Percentiles rank a stretch among this genome's conserved stretches.
phyloP scores from a whole-genome alignment of 768 basidiomycete genomes.

The Paxillus rubicundulus region DNA sequence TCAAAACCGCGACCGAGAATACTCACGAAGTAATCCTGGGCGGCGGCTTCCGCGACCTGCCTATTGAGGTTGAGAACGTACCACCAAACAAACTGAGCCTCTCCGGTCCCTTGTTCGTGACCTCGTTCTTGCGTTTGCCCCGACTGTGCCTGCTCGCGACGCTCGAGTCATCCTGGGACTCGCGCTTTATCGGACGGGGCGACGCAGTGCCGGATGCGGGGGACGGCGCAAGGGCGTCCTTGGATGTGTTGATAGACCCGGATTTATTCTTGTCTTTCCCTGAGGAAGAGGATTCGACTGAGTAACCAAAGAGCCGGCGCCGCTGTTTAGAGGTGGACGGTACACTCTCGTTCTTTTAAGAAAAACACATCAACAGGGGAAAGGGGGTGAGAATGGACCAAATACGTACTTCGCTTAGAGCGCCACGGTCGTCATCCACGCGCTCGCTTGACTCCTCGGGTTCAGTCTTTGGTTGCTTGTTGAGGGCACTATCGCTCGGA shows the following conservation, averaged over 20 bases:
- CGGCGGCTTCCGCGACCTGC: constrained; percentile 76
- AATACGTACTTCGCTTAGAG: constrained; percentile 65
- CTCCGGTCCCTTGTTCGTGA: constrained; percentile 44
- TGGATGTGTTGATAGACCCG: constrained; percentile 26
- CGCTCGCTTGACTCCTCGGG: constrained; percentile 31
- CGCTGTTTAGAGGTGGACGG: constrained; percentile 37
- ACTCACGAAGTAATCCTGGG: constrained; percentile 68
- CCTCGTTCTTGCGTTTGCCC: constrained; percentile 51
- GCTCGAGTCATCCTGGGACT: constrained; percentile 24
- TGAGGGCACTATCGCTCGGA: constrained; percentile 60
- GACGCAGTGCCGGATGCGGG: constrained; percentile 17
- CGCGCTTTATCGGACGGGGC: constrained; percentile 18
- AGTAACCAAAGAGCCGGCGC: constrained; percentile 61
- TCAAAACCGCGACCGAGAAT: neutral
- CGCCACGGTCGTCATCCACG: constrained; percentile 50
- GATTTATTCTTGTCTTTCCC: constrained; percentile 36
- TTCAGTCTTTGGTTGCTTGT: constrained; percentile 35
- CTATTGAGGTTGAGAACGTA: constrained; percentile 56
- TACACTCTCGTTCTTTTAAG: constrained; percentile 49
- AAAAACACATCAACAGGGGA: neutral
- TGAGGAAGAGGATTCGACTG: constrained; percentile 34
- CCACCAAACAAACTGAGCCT: constrained; percentile 84
- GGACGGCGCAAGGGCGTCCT: constrained; percentile 23
- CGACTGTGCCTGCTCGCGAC: constrained; percentile 38
- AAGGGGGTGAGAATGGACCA: neutral